A percentile compares a stretch with the other conserved stretches of the same genome.
phyloP scores from a whole-genome alignment of 257 asterid genomes.

The Solanum neorickii region DNA sequence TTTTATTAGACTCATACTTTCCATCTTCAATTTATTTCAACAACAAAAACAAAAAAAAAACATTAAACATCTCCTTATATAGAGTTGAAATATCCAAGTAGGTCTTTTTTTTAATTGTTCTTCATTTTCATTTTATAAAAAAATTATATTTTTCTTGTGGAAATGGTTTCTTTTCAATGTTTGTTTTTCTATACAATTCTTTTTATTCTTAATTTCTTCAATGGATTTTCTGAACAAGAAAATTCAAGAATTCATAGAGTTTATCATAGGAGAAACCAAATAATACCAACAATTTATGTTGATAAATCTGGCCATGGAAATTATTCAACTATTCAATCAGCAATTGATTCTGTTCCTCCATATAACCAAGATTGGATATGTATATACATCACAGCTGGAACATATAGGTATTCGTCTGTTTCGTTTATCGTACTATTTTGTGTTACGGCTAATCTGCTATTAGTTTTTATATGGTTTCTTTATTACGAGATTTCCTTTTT shows the following conservation, averaged over 20 bases:
- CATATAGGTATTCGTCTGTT: not conserved
- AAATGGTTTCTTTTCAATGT: not conserved
- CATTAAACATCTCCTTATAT: not conserved
- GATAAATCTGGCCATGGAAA: not conserved
- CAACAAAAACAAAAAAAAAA: not conserved
- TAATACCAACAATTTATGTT: not conserved
- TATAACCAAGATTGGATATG: not conserved
- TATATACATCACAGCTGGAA: constrained; percentile 1
- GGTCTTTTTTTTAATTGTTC: not conserved
- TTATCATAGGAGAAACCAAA: not conserved
- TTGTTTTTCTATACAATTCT: not conserved
- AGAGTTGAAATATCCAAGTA: not conserved
- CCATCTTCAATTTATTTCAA: not conserved
- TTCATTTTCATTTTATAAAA: not conserved
- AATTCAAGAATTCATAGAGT: not conserved
- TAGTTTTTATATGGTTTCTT: not conserved
- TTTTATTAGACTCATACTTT: not conserved
- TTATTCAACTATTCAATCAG: not conserved
- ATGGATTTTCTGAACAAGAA: not conserved
- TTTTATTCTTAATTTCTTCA: not conserved
- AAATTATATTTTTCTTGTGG: not conserved
- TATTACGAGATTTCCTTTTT: not conserved
- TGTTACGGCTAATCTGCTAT: not conserved
- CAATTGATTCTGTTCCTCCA: constrained; percentile 1
- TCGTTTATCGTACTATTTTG: not conserved